These are phyloP conservation scores for Fusarium chaquense DNA, from an alignment of 2,329 filamentous ascomycete genomes.

Conservation along the genomic window DNA sequence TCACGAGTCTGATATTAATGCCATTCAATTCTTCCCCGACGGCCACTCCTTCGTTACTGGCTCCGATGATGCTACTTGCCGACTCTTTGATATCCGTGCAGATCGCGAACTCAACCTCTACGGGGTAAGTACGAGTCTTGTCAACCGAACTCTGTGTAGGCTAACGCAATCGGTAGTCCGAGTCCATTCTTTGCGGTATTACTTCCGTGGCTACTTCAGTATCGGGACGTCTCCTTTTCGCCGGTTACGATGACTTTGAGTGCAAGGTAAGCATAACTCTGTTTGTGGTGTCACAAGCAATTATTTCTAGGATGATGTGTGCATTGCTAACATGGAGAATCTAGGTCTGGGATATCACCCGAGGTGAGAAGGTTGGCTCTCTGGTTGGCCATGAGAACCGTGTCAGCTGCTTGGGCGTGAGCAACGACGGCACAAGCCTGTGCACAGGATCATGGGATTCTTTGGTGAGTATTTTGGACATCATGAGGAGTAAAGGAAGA, in stretches of 20 bases:
- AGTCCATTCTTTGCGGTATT: slow-evolving; percentile 96
- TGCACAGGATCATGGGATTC: slow-evolving; percentile 99
- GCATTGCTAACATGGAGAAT: slow-evolving; percentile 20
- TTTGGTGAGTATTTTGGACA: slow-evolving; percentile 73
- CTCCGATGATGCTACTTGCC: slow-evolving; percentile 96
- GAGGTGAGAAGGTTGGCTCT: slow-evolving; percentile 96
- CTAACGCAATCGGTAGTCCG: slow-evolving; percentile 72
- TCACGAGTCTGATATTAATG: slow-evolving; percentile 99
- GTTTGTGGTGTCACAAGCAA: not conserved
- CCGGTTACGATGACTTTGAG: slow-evolving; percentile 98
- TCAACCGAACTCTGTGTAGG: slow-evolving; percentile 11
- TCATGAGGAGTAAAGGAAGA: not conserved
- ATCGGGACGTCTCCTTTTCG: slow-evolving; percentile 93
- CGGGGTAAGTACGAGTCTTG: slow-evolving; percentile 64
- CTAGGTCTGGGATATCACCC: slow-evolving; percentile 97
- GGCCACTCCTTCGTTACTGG: slow-evolving; percentile 98
- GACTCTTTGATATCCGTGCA: slow-evolving; percentile 96
- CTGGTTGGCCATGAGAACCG: slow-evolving; percentile 98
- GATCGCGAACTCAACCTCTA: slow-evolving; percentile 82
- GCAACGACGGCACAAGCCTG: slow-evolving; percentile 98
- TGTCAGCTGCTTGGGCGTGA: slow-evolving; percentile 97
- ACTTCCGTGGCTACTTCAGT: slow-evolving; percentile 98
- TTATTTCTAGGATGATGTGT: not conserved
- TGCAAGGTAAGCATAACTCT: slow-evolving; percentile 82
- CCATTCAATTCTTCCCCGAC: slow-evolving; percentile 99